phyloP scores from a whole-genome alignment of 805 yeast genomes.

The Ogataea saltuana region DNA sequence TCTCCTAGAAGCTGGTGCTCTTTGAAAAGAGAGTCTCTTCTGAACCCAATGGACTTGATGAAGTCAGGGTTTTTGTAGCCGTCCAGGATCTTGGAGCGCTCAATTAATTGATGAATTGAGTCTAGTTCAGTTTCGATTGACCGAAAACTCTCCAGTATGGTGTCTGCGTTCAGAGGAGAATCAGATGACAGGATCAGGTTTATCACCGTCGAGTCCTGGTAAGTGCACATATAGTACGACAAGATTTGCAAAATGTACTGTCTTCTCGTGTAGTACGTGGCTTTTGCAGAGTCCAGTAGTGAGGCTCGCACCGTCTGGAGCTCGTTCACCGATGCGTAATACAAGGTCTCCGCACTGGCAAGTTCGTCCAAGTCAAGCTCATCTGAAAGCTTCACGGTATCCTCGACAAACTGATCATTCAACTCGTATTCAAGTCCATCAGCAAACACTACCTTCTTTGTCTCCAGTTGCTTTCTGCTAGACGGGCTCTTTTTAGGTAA shows the following conservation, averaged over 20 bases:
- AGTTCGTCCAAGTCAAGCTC: slow-evolving; percentile 77
- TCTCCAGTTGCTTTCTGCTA: slow-evolving; percentile 49
- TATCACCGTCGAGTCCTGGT: neutral
- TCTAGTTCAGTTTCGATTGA: slow-evolving; percentile 57
- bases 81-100: slow-evolving; percentile 56
- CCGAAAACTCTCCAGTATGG: slow-evolving; percentile 55
- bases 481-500: slow-evolving; percentile 46
- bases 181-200: neutral
- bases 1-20: slow-evolving; percentile 76
- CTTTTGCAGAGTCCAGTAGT: slow-evolving; percentile 61
- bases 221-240: slow-evolving; percentile 39
- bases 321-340: slow-evolving; percentile 42
- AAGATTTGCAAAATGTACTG: slow-evolving; percentile 72
- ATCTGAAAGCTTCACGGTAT: slow-evolving; percentile 58
- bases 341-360: slow-evolving; percentile 68
- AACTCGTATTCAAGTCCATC: slow-evolving; percentile 61
- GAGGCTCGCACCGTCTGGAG: slow-evolving; percentile 45
- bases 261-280: slow-evolving; percentile 66
- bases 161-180: slow-evolving; percentile 32
- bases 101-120: slow-evolving; percentile 52
- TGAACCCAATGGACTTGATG: slow-evolving; percentile 51
- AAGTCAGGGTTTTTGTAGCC: slow-evolving; percentile 45
- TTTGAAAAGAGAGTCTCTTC: slow-evolving; percentile 60
- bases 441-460: slow-evolving; percentile 48
- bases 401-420: slow-evolving; percentile 63